Conservation (phyloP, 768 basidiomycete genomes). For the Pholiota conissans region DNA sequence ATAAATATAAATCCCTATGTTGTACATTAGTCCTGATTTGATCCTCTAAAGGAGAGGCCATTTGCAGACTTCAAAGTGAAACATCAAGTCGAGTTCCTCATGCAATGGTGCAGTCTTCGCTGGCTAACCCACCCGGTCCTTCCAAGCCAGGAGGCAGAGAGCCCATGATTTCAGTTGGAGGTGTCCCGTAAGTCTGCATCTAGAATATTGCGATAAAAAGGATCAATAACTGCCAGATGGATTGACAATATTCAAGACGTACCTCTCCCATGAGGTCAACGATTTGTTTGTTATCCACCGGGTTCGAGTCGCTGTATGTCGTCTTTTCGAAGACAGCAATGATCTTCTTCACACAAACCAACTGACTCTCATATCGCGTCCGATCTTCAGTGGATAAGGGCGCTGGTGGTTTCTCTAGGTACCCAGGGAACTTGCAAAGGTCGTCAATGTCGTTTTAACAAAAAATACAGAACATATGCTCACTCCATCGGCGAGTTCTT, state of each 20-base stretch:
- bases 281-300: slow-evolving; percentile 44
- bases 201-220: slow-evolving; percentile 27
- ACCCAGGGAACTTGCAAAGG: slow-evolving; percentile 66
- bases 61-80: neutral
- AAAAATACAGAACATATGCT: slow-evolving; percentile 14
- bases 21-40: neutral
- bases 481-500: slow-evolving; percentile 75
- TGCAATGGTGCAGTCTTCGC: slow-evolving; percentile 29
- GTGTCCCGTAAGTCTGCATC: slow-evolving; percentile 81
- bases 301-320: slow-evolving; percentile 56
- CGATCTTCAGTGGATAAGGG: slow-evolving; percentile 59
- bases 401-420: slow-evolving; percentile 56
- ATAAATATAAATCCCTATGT: neutral
- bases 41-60: neutral
- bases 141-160: slow-evolving; percentile 66
- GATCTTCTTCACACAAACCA: slow-evolving; percentile 54
- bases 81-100: slow-evolving; percentile 10
- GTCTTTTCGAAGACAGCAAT: slow-evolving; percentile 65
- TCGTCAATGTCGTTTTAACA: neutral
- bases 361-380: slow-evolving; percentile 65
- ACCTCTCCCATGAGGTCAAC: slow-evolving; percentile 80
- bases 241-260: slow-evolving; percentile 11
- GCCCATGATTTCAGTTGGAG: slow-evolving; percentile 83
- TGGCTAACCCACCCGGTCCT: slow-evolving; percentile 16
- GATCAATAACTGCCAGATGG: too few relatives aligned